Base-by-base conservation (phyloP, 164 flowering plant genomes). In the Aristolochia californica region DNA sequence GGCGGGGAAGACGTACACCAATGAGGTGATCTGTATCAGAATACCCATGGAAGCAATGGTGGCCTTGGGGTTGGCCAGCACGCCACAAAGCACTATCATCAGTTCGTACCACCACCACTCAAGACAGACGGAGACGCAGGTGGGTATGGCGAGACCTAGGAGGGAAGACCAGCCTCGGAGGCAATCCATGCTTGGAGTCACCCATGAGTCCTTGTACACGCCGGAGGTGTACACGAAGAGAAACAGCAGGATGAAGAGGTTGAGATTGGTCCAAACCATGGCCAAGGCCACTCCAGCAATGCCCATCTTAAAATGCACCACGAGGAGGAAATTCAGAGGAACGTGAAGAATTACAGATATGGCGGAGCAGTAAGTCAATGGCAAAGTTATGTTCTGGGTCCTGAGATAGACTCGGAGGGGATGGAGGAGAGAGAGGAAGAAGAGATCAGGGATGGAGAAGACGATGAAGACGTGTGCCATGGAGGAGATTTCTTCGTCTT, bases 41-140 rank as follows among this genome's bases (percentile, higher is more conserved):
- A 91, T 86, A 1, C 98, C 98, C 98, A 91, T 91, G 13, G 98
- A 88, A 24, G 96, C 88, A 53, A 91, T 70, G 26, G 96, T 79
- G 12, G 98, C 90, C 68, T 68, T 82, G 0, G 98, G 98, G 65
- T 84, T 84, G 14, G 59, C 72, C 0, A 91, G 70, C 1, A 91
- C 75, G 5, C 98, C 98, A 60, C 98, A 88, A 0, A 88, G 61
- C 73, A 91, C 56, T 56, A 88, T 88, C 96, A 91, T 88, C 70
- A 91, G 68, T 55, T 91, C 98, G 43, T 91, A 91, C 98, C 98
- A 91, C 98, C 98, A 91, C 98, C 98, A 91, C 55, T 91, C 98
- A 0, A 91, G 72, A 67, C 98, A 91, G 17, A 91, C 96, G 0
- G 98, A 88, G 12, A 79, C 60, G 51, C 98, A 91, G 9, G 82